Evolutionary conservation across 169 alveolate species (phyloP).

Genomic region (Ichthyophthirius multifiliis): DNA sequence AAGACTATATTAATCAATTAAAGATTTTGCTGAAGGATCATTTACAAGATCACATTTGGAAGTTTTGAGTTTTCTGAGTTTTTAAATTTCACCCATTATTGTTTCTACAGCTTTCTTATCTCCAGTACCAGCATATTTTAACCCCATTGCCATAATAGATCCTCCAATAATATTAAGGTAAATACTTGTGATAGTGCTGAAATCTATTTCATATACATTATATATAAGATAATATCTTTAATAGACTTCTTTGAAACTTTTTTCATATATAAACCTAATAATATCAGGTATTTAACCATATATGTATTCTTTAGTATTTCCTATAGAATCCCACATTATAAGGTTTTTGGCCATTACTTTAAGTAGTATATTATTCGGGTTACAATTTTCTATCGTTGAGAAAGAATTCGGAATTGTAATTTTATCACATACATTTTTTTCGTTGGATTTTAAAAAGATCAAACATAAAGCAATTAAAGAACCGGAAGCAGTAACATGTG

Average conservation of each 20-base stretch:
- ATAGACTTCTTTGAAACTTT: constrained; percentile 60
- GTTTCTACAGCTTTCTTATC: constrained; percentile 61
- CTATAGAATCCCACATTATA: constrained; percentile 81
- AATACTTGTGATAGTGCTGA: constrained; percentile 66
- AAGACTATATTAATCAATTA: constrained; percentile 73
- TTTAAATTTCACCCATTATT: constrained; percentile 51
- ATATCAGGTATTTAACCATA: constrained; percentile 73
- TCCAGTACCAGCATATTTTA: constrained; percentile 84
- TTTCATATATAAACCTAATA: constrained; percentile 67
- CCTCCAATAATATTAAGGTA: constrained; percentile 78
- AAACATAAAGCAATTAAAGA: constrained; percentile 81
- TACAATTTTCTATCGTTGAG: constrained; percentile 74
- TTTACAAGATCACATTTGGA: constrained; percentile 30
- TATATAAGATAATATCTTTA: constrained; percentile 47
- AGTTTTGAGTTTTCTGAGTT: constrained; percentile 45
- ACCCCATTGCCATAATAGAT: constrained; percentile 79
- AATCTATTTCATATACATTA: constrained; percentile 81
- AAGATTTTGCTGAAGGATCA: constrained; percentile 66
- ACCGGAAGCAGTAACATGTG: constrained; percentile 82
- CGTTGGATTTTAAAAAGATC: constrained; percentile 71
- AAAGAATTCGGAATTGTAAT: constrained; percentile 79
- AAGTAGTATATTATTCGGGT: constrained; percentile 72
- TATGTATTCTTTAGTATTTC: constrained; percentile 61
- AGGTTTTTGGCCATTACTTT: constrained; percentile 74
- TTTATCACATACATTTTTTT: constrained; percentile 62